Evolutionary conservation across 257 asterid genomes (phyloP).

Genomic region (Gynochthodes officinalis): DNA sequence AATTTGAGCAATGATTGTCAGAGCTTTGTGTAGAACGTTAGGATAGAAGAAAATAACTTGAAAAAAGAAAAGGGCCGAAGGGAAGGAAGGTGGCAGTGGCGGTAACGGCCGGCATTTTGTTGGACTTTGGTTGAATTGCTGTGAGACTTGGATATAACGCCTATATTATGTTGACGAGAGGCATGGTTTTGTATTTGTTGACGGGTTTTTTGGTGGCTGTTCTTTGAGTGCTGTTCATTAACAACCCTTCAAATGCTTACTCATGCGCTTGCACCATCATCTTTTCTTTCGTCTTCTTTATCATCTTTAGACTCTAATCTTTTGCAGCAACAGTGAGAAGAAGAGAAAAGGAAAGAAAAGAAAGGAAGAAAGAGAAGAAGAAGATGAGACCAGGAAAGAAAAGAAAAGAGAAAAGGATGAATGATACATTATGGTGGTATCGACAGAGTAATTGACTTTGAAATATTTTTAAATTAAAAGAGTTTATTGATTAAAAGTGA

Average conservation of each 20-base stretch:
- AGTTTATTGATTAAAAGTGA: no score
- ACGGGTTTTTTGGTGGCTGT: slow-evolving; percentile 27
- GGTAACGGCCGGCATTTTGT: background rate
- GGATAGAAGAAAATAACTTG: background rate
- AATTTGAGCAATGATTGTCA: background rate
- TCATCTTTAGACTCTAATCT: slow-evolving; percentile 14
- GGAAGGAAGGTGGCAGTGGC: background rate
- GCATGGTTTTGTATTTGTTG: slow-evolving; percentile 21
- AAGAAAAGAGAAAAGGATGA: no score
- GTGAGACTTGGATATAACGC: background rate
- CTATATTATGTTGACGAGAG: slow-evolving; percentile 19
- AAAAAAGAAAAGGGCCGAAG: background rate
- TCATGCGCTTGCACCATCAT: slow-evolving; percentile 12
- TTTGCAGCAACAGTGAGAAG: slow-evolving; percentile 10
- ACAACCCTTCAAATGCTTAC: slow-evolving; percentile 8
- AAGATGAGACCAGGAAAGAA: no score
- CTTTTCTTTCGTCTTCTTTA: background rate
- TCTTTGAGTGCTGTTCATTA: slow-evolving; percentile 21
- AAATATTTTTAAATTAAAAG: no score
- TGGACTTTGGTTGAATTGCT: background rate
- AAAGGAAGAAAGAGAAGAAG: no score
- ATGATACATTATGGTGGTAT: no score
- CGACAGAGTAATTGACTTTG: no score
- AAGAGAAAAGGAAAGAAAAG: no score
- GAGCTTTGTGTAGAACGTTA: background rate